Evolutionary conservation across 495 filamentous ascomycete genomes (phyloP).

Genomic region (Penicillium verhagenii): DNA sequence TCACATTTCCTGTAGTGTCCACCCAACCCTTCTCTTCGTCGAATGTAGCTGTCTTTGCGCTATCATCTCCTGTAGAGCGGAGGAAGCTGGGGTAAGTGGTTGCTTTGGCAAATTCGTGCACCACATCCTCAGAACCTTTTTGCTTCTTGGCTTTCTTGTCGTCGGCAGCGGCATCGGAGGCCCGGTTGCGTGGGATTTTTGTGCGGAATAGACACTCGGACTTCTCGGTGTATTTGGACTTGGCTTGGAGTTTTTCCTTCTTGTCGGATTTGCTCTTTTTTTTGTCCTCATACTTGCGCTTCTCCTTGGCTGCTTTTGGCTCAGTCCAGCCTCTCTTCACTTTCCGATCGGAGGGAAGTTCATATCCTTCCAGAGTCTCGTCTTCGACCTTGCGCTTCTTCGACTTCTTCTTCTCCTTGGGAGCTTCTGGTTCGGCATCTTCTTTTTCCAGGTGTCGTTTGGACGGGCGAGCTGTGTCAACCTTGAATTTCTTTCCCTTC

Average conservation of each 20-base stretch:
- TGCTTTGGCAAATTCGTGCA: constrained; percentile 82
- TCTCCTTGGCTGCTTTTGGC: constrained; percentile 46
- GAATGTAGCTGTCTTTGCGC: constrained; percentile 35
- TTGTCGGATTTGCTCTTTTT: constrained; percentile 52
- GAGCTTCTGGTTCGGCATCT: constrained; percentile 5
- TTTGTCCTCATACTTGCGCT: constrained; percentile 50
- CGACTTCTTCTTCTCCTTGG: constrained; percentile 39
- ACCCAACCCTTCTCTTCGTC: constrained; percentile 84
- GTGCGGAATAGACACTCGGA: constrained; percentile 80
- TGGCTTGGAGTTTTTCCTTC: constrained; percentile 55
- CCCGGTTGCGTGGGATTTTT: constrained; percentile 64
- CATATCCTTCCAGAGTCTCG: constrained; percentile 64
- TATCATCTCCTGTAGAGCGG: constrained; percentile 41
- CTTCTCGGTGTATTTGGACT: constrained; percentile 76
- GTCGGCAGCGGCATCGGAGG: constrained; percentile 23
- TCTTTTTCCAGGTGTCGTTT: constrained; percentile 46
- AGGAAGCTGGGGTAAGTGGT: constrained; percentile 77
- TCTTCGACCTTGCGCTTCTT: constrained; percentile 67
- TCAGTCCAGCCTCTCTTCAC: constrained; percentile 93
- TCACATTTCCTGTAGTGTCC: constrained; percentile 71
- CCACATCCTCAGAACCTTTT: constrained; percentile 53
- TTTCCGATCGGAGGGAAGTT: constrained; percentile 69
- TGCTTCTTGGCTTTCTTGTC: constrained; percentile 51
- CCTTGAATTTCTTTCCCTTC: constrained; percentile 78
- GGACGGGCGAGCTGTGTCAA: constrained; percentile 72